A percentile compares a stretch with the other conserved stretches of the same genome.
These are phyloP conservation scores for Leccinum broughii DNA, from an alignment of 768 basidiomycete genomes.

Conservation along the genomic window DNA sequence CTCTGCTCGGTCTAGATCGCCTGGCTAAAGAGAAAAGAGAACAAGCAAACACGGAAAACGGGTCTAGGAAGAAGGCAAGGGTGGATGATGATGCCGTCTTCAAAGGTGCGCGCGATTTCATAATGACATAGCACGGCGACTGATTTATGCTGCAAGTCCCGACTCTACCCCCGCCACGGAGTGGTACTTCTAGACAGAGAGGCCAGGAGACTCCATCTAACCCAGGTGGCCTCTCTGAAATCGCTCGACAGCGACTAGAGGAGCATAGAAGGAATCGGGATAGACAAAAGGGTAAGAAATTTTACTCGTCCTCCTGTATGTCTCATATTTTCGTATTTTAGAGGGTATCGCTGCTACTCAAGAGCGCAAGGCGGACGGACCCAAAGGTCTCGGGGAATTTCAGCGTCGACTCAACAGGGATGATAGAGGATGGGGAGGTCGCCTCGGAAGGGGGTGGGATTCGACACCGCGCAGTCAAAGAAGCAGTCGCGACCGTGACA, in stretches of 20 bases:
- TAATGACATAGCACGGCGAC: too few relatives aligned
- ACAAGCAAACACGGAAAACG: slow-evolving; percentile 46
- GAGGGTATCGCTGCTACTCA: slow-evolving; percentile 72
- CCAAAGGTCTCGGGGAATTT: slow-evolving; percentile 88
- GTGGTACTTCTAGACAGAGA: slow-evolving; percentile 63
- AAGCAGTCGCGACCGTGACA: slow-evolving; percentile 36
- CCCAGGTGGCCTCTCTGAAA: slow-evolving; percentile 83
- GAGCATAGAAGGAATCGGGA: slow-evolving; percentile 74
- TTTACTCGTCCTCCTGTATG: not conserved
- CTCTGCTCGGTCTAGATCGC: slow-evolving; percentile 83
- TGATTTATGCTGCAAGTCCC: slow-evolving; percentile 58
- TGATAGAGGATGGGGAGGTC: slow-evolving; percentile 47
- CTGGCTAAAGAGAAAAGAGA: slow-evolving; percentile 88
- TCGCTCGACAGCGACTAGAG: slow-evolving; percentile 68
- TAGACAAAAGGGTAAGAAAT: slow-evolving; percentile 56
- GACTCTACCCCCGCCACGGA: slow-evolving; percentile 58
- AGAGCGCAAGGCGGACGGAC: slow-evolving; percentile 55
- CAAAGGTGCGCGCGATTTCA: slow-evolving; percentile 63
- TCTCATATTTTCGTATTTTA: slow-evolving; percentile 24
- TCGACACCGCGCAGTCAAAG: slow-evolving; percentile 63
- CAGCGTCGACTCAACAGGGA: slow-evolving; percentile 89
- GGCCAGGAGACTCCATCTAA: slow-evolving; percentile 94
- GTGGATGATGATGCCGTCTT: slow-evolving; percentile 70
- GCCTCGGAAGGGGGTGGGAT: slow-evolving; percentile 49
- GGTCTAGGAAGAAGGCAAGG: slow-evolving; percentile 62